Percentiles rank a stretch among this genome's conserved stretches.
phyloP scores from a whole-genome alignment of 176 grass and related monocot species.

The Themeda triandra region DNA sequence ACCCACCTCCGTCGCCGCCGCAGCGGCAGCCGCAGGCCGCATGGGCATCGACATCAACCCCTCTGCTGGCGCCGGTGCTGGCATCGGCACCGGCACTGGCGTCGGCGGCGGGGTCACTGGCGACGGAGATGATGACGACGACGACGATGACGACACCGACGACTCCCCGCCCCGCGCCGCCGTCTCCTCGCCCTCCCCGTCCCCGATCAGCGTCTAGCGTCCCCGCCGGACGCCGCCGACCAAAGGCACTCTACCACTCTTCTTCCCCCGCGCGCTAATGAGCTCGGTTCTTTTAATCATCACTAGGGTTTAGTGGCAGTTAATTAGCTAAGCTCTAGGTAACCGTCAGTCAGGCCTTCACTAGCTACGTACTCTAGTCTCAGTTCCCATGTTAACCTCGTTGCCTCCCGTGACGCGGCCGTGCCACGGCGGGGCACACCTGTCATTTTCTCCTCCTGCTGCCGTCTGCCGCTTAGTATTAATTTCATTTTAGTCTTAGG shows the following conservation, averaged over 20 bases:
- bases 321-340: not conserved
- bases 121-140: slow-evolving; percentile 55
- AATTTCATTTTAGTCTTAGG: not conserved
- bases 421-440: not conserved
- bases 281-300: not conserved
- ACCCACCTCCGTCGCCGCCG: not conserved
- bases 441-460: not conserved
- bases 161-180: slow-evolving; percentile 53
- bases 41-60: not conserved
- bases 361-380: not conserved
- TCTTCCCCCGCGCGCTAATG: not conserved
- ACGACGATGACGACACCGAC: slow-evolving; percentile 54
- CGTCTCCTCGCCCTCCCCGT: slow-evolving; percentile 42
- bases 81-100: not conserved
- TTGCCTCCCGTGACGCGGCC: slow-evolving; percentile 25
- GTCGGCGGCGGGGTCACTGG: not conserved
- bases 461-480: not conserved
- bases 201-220: slow-evolving; percentile 50
- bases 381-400: not conserved
- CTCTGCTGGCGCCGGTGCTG: accelerated
- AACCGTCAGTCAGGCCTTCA: not conserved
- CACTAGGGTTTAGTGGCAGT: slow-evolving; percentile 7
- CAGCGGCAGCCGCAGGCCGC: not conserved
- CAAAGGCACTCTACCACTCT: not conserved
- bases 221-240: not conserved